These are phyloP conservation scores for Fusarium robinianum DNA, from an alignment of 2,329 filamentous ascomycete species.

Conservation along the genomic window DNA sequence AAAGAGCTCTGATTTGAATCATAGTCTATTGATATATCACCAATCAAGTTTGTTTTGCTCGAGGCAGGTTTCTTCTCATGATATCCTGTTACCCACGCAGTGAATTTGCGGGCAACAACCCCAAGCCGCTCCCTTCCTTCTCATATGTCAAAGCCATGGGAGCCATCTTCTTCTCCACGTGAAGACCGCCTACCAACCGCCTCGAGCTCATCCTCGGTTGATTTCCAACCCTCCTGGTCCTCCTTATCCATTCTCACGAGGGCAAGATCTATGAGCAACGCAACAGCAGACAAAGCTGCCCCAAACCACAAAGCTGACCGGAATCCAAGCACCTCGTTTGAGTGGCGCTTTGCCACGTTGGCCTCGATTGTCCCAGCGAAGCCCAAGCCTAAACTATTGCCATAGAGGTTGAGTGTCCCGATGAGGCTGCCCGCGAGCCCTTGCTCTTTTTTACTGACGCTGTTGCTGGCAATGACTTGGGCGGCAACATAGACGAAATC, in stretches of 20 bases:
- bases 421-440: constrained; percentile 55
- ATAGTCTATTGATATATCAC: no score
- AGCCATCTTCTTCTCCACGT: no score
- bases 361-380: constrained; percentile 41
- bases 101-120: neutral
- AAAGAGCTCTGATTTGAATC: no score
- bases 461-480: constrained; percentile 57
- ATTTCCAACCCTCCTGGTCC: constrained; percentile 42
- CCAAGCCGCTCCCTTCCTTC: neutral
- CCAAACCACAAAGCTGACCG: constrained; percentile 49
- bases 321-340: constrained; percentile 39
- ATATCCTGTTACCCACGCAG: no score
- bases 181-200: no score
- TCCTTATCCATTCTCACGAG: constrained; percentile 50
- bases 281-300: constrained; percentile 41
- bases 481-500: constrained; percentile 55
- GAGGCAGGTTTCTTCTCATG: no score
- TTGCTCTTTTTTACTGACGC: constrained; percentile 51
- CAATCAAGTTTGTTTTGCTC: no score
- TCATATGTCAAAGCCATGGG: no score
- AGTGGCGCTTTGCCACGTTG: neutral
- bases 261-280: constrained; percentile 41
- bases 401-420: constrained; percentile 43
- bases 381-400: constrained; percentile 36
- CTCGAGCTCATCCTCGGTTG: constrained; percentile 3